phyloP scores from a whole-genome alignment of 495 filamentous ascomycete species.

The Hypoxylon crocopeplum region DNA sequence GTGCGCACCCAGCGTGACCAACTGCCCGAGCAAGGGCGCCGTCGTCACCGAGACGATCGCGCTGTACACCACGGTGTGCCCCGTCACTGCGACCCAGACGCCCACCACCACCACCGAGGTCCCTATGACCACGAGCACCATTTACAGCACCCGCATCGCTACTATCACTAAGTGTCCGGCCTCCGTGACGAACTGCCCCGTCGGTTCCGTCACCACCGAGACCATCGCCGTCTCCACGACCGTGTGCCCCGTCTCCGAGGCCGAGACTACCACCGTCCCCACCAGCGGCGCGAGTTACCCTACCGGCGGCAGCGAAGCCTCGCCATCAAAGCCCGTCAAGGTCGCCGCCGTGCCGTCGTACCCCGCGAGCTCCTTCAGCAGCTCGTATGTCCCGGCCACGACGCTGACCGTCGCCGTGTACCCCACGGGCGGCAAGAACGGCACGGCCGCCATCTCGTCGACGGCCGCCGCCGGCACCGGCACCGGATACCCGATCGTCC shows the following conservation, averaged over 20 bases:
- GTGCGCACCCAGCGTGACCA: conserved; percentile 56
- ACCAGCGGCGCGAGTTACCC: conserved; percentile 6
- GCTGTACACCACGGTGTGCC: conserved; percentile 52
- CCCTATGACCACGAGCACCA: conserved; percentile 48
- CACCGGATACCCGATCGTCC: conserved; percentile 21
- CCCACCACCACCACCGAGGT: conserved; percentile 27
- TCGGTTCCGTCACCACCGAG: conserved; percentile 49
- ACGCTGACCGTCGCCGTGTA: conserved; percentile 14
- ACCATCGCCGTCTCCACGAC: conserved; percentile 39
- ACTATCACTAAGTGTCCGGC: conserved; percentile 65
- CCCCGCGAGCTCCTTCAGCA: background rate
- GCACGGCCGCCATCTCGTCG: too few relatives aligned
- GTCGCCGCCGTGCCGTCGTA: conserved; percentile 19
- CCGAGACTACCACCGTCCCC: conserved; percentile 6
- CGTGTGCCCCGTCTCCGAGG: conserved; percentile 11
- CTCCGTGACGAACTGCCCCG: conserved; percentile 64
- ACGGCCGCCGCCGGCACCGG: conserved; percentile 11
- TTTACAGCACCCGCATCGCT: conserved; percentile 61
- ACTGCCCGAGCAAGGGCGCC: conserved; percentile 53
- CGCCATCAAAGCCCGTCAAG: conserved; percentile 12
- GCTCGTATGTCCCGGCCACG: conserved; percentile 2
- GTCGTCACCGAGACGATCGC: conserved; percentile 51
- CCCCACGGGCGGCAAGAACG: conserved; percentile 23
- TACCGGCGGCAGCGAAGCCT: conserved; percentile 7
- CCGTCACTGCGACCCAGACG: conserved; percentile 43